These are phyloP conservation scores for Penicillium turbatum DNA, from an alignment of 495 filamentous ascomycete genomes.

Conservation along the genomic window DNA sequence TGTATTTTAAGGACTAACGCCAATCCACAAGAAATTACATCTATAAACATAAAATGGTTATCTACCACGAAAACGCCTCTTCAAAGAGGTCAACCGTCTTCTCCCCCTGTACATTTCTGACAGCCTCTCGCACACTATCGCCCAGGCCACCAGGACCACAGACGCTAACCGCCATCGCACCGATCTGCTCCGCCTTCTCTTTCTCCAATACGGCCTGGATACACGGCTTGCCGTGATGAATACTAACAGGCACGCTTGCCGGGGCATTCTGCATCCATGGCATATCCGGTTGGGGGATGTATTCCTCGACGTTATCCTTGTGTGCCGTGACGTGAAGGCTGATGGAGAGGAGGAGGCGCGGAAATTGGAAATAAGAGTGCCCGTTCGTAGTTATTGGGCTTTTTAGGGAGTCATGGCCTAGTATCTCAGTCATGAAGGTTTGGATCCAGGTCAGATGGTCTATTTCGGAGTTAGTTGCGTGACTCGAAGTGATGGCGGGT, in stretches of 20 bases:
- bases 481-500: neutral
- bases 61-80: constrained; percentile 45
- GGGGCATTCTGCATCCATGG: constrained; percentile 33
- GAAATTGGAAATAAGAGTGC: constrained; percentile 31
- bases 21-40: neutral
- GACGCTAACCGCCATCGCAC: constrained; percentile 44
- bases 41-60: neutral
- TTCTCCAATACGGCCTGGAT: constrained; percentile 31
- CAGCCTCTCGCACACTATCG: constrained; percentile 42
- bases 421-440: constrained; percentile 40
- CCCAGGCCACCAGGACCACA: constrained; percentile 43
- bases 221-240: constrained; percentile 33
- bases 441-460: constrained; percentile 45
- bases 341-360: constrained; percentile 31
- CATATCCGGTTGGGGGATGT: constrained; percentile 20
- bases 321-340: constrained; percentile 33
- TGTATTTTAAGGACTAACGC: neutral
- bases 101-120: constrained; percentile 32
- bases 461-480: constrained; percentile 8
- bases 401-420: constrained; percentile 32
- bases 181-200: constrained; percentile 37
- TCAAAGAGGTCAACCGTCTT: constrained; percentile 41
- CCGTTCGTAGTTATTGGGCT: constrained; percentile 20
- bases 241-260: constrained; percentile 26
- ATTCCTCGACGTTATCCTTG: constrained; percentile 27